A percentile compares a stretch with the other conserved stretches of the same genome.
Conservation (phyloP, 495 filamentous ascomycete species). For the Penicillium cosmopolitanum region DNA sequence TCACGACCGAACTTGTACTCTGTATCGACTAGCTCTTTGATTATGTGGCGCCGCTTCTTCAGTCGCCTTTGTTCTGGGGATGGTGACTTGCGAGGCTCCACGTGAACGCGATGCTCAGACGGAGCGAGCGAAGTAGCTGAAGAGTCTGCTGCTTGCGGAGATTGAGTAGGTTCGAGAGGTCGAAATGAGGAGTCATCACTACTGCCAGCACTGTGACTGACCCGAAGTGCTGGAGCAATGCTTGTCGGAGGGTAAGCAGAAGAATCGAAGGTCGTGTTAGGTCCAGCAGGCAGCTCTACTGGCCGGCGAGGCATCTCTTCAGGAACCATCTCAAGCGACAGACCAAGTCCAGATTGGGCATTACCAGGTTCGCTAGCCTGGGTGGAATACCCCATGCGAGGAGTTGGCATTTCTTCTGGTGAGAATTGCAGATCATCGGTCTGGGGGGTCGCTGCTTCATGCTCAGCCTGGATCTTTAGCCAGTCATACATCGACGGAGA, state of each 20-base stretch:
- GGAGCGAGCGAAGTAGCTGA: conserved; percentile 47
- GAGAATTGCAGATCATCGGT: conserved; percentile 17
- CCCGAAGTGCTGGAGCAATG: conserved; percentile 51
- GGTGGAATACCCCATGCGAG: conserved; percentile 22
- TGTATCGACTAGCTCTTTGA: conserved; percentile 91
- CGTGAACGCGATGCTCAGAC: conserved; percentile 31
- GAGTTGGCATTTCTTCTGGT: conserved; percentile 27
- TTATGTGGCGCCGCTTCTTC: conserved; percentile 71
- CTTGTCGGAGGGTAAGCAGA: too few relatives aligned
- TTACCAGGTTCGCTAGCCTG: conserved; percentile 16
- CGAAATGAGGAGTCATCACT: conserved; percentile 48
- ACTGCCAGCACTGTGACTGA: conserved; percentile 60
- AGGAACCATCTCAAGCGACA: conserved; percentile 40
- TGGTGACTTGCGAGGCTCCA: conserved; percentile 42
- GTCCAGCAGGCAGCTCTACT: conserved; percentile 13
- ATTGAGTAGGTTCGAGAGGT: conserved; percentile 37
- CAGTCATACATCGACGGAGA: conserved; percentile 61
- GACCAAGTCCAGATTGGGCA: conserved; percentile 34
- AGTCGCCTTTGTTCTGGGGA: conserved; percentile 61
- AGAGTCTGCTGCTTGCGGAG: conserved; percentile 40
- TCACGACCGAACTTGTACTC: conserved; percentile 85
- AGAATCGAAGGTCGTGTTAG: too few relatives aligned
- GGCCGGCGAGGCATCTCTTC: background rate
- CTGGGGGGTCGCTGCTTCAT: conserved; percentile 32
- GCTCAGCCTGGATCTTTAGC: conserved; percentile 52